Conservation (phyloP, 23 red algal species). For the Gracilariopsis chorda region DNA sequence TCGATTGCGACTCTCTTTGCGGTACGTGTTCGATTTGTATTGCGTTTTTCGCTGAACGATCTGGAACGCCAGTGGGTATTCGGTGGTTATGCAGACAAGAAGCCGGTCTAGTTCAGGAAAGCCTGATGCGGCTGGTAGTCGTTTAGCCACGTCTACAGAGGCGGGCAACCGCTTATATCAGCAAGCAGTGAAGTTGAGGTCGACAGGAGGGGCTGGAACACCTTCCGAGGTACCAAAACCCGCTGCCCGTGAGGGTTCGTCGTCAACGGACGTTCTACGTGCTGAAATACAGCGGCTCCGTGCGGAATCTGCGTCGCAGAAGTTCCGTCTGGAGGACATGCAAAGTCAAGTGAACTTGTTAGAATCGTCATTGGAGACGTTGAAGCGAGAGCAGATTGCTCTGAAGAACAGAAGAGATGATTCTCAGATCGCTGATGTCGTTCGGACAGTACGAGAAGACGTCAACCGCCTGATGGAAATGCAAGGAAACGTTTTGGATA, state of each 20-base stretch:
- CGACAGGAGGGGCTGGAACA: background rate
- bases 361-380: background rate
- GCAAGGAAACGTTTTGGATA: background rate
- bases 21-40: too few species aligned
- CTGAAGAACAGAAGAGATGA: background rate
- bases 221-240: background rate
- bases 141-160: background rate
- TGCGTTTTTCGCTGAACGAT: too few species aligned
- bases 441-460: constrained; percentile 1
- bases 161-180: background rate
- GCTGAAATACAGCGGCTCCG: background rate
- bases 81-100: too few species aligned
- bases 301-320: constrained; percentile 1
- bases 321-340: constrained; percentile 10
- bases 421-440: background rate
- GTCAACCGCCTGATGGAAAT: background rate
- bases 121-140: background rate
- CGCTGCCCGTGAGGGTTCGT: background rate
- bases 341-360: constrained; percentile 2
- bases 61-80: too few species aligned
- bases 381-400: background rate
- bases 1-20: too few species aligned
- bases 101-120: too few species aligned
- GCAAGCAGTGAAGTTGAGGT: background rate
- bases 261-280: background rate